Conservation (phyloP, 1,139 yeast genomes). For the Scheffersomyces insectosa region DNA sequence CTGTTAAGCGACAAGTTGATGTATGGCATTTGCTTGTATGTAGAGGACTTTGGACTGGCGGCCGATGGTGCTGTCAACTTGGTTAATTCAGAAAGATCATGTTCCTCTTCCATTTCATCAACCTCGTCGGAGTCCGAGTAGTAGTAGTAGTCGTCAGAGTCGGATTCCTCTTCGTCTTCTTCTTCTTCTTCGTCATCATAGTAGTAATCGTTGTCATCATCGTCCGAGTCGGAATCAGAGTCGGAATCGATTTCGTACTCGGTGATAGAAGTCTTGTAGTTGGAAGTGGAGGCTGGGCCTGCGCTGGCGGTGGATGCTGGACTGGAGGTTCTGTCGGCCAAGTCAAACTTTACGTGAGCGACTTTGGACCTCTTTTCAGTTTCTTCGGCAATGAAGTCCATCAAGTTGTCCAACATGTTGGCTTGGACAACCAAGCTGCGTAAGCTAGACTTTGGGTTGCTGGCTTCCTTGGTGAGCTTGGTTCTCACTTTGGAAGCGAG, state of each 20-base stretch:
- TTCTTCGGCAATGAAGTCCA: slow-evolving; percentile 51
- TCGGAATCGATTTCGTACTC: slow-evolving; percentile 41
- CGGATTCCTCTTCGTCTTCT: slow-evolving; percentile 6
- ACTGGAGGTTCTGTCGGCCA: slow-evolving; percentile 3
- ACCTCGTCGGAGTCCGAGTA: slow-evolving; percentile 27
- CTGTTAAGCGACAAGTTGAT: slow-evolving; percentile 22
- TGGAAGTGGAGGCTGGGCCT: slow-evolving; percentile 5
- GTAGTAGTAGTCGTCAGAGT: slow-evolving; percentile 26
- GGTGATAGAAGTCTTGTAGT: slow-evolving; percentile 24
- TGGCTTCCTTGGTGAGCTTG: slow-evolving; percentile 68
- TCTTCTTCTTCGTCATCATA: slow-evolving; percentile 4
- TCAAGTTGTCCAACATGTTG: slow-evolving; percentile 67
- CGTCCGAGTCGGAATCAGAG: slow-evolving; percentile 19
- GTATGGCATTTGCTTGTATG: slow-evolving; percentile 24
- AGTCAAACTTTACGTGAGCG: slow-evolving; percentile 11
- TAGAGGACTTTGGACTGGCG: slow-evolving; percentile 7
- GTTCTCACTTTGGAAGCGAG: slow-evolving; percentile 70
- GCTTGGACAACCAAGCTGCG: slow-evolving; percentile 73
- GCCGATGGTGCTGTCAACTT: neutral
- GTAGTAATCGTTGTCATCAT: slow-evolving; percentile 9
- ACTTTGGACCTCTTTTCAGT: slow-evolving; percentile 26
- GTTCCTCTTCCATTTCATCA: slow-evolving; percentile 12
- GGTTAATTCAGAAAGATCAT: neutral
- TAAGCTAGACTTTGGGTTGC: slow-evolving; percentile 58
- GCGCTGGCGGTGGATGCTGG: slow-evolving; percentile 3